These are phyloP conservation scores for Chaetoscypha palmicola DNA, from an alignment of 2,329 filamentous ascomycete genomes.

Conservation along the genomic window DNA sequence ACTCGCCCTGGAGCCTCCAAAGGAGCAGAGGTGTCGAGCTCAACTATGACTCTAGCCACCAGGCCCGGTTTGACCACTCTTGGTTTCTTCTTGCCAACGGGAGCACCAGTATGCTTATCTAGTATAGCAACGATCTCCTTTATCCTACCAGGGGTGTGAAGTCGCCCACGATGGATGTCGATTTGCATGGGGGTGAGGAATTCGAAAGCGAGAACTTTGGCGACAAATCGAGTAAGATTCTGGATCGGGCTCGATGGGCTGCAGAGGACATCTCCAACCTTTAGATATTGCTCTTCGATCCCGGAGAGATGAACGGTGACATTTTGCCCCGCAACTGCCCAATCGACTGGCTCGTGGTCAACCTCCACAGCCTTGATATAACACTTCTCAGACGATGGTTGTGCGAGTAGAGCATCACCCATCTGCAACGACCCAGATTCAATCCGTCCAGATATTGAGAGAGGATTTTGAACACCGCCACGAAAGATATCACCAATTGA, in stretches of 20 bases:
- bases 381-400: constrained; percentile 76
- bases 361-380: constrained; percentile 76
- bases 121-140: constrained; percentile 63
- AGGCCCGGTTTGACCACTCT: constrained; percentile 73
- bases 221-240: constrained; percentile 66
- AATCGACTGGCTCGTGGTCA: constrained; percentile 66
- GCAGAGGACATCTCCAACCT: constrained; percentile 82
- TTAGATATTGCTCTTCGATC: constrained; percentile 77
- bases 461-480: constrained; percentile 67
- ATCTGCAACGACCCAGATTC: constrained; percentile 78
- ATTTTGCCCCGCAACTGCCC: constrained; percentile 90
- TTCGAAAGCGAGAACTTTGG: constrained; percentile 84
- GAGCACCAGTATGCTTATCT: constrained; percentile 70
- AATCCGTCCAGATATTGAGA: constrained; percentile 80
- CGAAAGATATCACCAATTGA: constrained; percentile 84
- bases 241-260: constrained; percentile 57
- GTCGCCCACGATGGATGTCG: constrained; percentile 78
- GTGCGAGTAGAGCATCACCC: constrained; percentile 71
- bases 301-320: constrained; percentile 75
- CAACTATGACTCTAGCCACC: constrained; percentile 71
- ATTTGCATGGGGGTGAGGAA: constrained; percentile 82
- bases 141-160: constrained; percentile 73
- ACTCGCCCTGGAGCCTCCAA: constrained; percentile 74
- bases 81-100: constrained; percentile 69
- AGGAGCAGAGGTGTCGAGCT: constrained; percentile 66